Evolutionary conservation across 768 basidiomycete species (phyloP), one percentile per base, ranked within the genome.

Genomic region (Phlegmacium glaucopus): DNA sequence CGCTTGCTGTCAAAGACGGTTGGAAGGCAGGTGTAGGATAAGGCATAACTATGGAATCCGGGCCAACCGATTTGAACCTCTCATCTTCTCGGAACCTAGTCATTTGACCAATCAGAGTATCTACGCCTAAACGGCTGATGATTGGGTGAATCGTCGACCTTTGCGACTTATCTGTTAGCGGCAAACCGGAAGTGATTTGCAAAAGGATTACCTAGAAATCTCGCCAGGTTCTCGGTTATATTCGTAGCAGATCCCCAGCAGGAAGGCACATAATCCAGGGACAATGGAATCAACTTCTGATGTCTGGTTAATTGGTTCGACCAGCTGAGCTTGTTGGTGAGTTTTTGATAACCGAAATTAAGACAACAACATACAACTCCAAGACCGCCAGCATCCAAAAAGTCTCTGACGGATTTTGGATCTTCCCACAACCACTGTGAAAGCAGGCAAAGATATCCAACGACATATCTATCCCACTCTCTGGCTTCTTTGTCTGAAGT

Each of bases 351-450:
- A 22, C 22, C 22, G 39, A 9, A 37, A 36, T 25, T 10, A 13
- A 48, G 9, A 27, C 9, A 41, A 18, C 16, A n/a, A 39, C 93
- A 59, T 65, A 97, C 94, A 58, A 94, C 84, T 45, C 90, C 87
- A 41, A 99, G 68, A 43, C 92, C 93, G 16, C 94, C 92, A 6
- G 91, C 86, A 58, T 90, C 85, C 53, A 99, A 71, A 60, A 97
- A 95, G 61, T 90, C 93, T 51, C 83, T 77, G 43, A 96, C 92
- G 0, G 89, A 85, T 44, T 75, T 79, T 0, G 94, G 84, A 57
- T 96, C 94, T 58, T 98, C 95, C 94, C 94, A 99, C 6, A 96
- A 72, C 96, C 96, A 99, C 52, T 94, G 91, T 4, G 82, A 76
- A 27, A 99, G 74, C 45, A 96, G 64, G 40, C 81, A 80, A 29